These are phyloP conservation scores for Candida pini DNA, from an alignment of 805 yeast species.

Conservation along the genomic window DNA sequence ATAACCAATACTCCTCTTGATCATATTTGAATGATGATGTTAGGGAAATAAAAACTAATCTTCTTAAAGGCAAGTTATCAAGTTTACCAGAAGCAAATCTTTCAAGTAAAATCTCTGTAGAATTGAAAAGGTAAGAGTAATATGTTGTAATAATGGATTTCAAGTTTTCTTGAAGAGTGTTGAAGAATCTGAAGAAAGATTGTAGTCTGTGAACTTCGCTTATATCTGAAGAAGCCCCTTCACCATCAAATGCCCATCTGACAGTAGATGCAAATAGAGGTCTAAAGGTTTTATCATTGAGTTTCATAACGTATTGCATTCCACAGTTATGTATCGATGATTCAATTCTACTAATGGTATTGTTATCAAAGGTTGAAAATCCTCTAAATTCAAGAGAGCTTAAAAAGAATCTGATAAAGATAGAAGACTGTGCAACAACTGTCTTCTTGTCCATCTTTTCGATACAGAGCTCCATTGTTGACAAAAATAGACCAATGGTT, in stretches of 20 bases:
- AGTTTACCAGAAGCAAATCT: conserved; percentile 40
- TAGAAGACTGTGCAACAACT: conserved; percentile 64
- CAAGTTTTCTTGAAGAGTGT: conserved; percentile 74
- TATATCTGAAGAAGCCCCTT: conserved; percentile 48
- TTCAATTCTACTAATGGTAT: conserved; percentile 78
- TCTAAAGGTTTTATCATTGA: conserved; percentile 89
- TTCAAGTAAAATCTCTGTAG: conserved; percentile 52
- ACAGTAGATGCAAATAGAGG: conserved; percentile 84
- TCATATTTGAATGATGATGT: conserved; percentile 81
- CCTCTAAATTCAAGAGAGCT: conserved; percentile 68
- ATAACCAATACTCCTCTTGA: conserved; percentile 93
- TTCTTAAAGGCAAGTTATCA: conserved; percentile 51
- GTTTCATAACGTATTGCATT: conserved; percentile 74
- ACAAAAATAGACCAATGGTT: conserved; percentile 66
- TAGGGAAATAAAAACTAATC: conserved; percentile 68
- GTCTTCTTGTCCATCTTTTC: conserved; percentile 67
- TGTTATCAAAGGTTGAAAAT: conserved; percentile 53
- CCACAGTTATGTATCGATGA: conserved; percentile 68
- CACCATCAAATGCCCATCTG: conserved; percentile 90
- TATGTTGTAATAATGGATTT: conserved; percentile 85
- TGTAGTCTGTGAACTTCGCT: conserved; percentile 52
- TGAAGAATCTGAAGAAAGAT: conserved; percentile 82
- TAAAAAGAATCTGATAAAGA: conserved; percentile 63
- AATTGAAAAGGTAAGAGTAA: conserved; percentile 78
- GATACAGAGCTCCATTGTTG: conserved; percentile 58